These are phyloP conservation scores for Podospora fimiseda DNA, from an alignment of 495 filamentous ascomycete genomes.

Conservation along the genomic window DNA sequence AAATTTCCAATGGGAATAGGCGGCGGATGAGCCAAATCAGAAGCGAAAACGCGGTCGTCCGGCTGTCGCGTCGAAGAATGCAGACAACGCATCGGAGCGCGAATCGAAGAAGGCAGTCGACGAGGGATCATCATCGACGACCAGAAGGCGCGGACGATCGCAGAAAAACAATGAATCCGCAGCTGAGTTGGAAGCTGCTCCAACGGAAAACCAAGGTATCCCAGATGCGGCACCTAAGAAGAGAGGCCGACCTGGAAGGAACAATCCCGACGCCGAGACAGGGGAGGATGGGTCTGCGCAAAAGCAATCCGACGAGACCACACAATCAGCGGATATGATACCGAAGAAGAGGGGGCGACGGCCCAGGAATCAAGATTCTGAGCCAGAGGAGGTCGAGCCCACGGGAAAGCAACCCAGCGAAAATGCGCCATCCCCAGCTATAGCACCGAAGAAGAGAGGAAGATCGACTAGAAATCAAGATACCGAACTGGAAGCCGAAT, in stretches of 20 bases:
- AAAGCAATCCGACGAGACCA: neutral
- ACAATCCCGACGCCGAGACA: neutral
- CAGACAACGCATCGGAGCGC: constrained; percentile 29
- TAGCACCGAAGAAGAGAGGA: constrained; percentile 16
- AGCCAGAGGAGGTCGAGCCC: constrained; percentile 1
- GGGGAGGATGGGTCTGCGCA: neutral
- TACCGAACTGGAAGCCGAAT: neutral
- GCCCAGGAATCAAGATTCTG: neutral
- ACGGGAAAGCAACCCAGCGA: no score
- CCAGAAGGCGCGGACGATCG: neutral
- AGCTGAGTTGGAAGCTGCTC: neutral
- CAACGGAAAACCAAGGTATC: neutral
- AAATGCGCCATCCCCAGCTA: no score
- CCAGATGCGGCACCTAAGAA: constrained; percentile 10
- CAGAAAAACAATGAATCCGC: neutral
- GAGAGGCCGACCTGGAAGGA: constrained; percentile 18
- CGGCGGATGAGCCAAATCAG: constrained; percentile 28
- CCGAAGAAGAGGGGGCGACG: neutral
- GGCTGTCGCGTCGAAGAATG: constrained; percentile 31
- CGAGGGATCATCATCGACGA: neutral
- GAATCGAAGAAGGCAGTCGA: neutral
- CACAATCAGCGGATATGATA: neutral
- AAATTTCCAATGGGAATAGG: no score
- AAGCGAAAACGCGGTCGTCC: constrained; percentile 39
- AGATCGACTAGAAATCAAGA: constrained; percentile 14